A percentile compares a stretch with the other conserved stretches of the same genome.
phyloP scores from a whole-genome alignment of 2,329 filamentous ascomycete species.

The Ciborinia camelliae region DNA sequence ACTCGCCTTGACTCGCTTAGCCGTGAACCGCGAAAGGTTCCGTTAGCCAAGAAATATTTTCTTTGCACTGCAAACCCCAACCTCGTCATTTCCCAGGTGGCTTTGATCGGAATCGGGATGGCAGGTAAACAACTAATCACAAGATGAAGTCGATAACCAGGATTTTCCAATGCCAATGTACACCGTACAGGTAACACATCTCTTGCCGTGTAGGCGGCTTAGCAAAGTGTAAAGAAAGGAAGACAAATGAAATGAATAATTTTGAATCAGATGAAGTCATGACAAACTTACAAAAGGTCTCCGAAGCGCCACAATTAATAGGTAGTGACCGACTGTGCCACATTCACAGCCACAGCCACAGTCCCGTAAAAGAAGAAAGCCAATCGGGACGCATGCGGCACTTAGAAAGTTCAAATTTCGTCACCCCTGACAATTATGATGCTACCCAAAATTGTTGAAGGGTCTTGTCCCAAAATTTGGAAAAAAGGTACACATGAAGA shows the following conservation, averaged over 20 bases:
- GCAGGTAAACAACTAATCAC: not conserved
- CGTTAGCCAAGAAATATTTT: not conserved
- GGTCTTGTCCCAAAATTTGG: not conserved
- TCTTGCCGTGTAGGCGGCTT: slow-evolving; percentile 1
- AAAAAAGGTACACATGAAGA: not conserved
- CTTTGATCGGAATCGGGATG: not conserved
- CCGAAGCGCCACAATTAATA: not conserved
- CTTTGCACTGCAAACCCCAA: not conserved
- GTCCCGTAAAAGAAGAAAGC: not conserved
- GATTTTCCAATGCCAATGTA: not conserved
- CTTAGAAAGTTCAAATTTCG: not conserved
- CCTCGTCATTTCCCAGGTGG: slow-evolving; percentile 1
- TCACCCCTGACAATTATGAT: not conserved
- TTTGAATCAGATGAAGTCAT: not conserved
- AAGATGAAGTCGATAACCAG: not conserved
- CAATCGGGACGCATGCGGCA: slow-evolving; percentile 2
- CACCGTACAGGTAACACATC: too few species aligned
- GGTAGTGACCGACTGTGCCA: too few species aligned
- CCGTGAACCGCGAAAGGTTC: too few species aligned
- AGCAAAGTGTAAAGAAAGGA: not conserved
- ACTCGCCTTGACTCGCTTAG: slow-evolving; percentile 1
- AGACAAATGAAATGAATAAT: not conserved
- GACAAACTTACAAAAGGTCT: too few species aligned
- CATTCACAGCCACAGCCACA: not conserved
- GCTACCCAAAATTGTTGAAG: not conserved